phyloP scores from a whole-genome alignment of 108 stramenopile species.

The Phaeodactylum tricornutum region DNA sequence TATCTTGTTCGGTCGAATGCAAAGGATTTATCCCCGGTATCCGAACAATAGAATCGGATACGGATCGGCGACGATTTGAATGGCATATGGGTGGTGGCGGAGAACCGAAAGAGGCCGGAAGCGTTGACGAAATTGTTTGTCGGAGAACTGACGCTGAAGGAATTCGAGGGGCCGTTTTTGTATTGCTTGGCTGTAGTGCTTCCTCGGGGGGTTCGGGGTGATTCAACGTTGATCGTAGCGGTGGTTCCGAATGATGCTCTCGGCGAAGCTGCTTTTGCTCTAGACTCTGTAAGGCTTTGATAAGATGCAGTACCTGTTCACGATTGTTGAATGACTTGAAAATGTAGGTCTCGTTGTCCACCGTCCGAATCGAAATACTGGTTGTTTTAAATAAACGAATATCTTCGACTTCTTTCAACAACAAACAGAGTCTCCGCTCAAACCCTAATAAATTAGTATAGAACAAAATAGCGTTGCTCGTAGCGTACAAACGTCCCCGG shows the following conservation, averaged over 20 bases:
- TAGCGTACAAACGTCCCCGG: slow-evolving; percentile 48
- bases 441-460: slow-evolving; percentile 66
- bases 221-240: too few relatives aligned
- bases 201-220: not conserved
- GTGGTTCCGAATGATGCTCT: not conserved
- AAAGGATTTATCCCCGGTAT: too few relatives aligned
- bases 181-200: not conserved
- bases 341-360: slow-evolving; percentile 38
- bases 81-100: too few relatives aligned
- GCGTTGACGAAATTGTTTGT: too few relatives aligned
- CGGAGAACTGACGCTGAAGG: too few relatives aligned
- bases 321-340: slow-evolving; percentile 40
- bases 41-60: not conserved
- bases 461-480: slow-evolving; percentile 43
- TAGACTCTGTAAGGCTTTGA: not conserved
- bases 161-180: too few relatives aligned
- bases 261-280: not conserved
- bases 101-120: too few relatives aligned
- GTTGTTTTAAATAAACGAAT: slow-evolving; percentile 39
- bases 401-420: slow-evolving; percentile 22
- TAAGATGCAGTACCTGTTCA: slow-evolving; percentile 20
- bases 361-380: slow-evolving; percentile 28
- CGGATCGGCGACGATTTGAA: slow-evolving; percentile 1
- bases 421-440: slow-evolving; percentile 45
- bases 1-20: too few relatives aligned